Evolutionary conservation across 1,284 basidiomycete species (phyloP).

Genomic region (Lentinula novae-zelandiae): DNA sequence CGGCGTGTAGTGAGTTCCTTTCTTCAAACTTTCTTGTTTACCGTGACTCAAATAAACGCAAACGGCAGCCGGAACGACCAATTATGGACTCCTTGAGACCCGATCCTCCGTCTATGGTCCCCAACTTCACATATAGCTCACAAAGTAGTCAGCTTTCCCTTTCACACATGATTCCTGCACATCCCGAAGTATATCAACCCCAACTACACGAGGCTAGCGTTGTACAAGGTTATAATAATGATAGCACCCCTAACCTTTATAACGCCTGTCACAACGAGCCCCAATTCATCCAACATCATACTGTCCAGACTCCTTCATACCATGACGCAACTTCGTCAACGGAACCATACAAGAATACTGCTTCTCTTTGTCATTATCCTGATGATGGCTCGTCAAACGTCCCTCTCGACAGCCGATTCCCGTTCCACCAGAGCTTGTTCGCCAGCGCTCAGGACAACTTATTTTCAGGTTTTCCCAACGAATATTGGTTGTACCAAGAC

Average conservation of each 20-base stretch:
- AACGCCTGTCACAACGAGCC: background rate
- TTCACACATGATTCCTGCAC: background rate
- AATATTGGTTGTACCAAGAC: background rate
- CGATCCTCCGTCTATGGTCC: background rate
- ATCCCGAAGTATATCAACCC: background rate
- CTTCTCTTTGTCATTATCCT: background rate
- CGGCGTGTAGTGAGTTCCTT: background rate
- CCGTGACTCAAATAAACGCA: background rate
- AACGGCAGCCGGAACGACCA: background rate
- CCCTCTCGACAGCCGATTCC: background rate
- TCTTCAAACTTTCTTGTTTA: background rate
- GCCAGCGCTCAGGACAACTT: background rate
- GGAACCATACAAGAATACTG: background rate
- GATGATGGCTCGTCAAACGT: background rate
- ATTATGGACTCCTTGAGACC: slow-evolving; percentile 1
- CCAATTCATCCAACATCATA: background rate
- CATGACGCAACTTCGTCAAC: background rate
- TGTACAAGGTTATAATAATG: background rate
- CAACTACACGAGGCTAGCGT: background rate
- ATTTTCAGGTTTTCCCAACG: background rate
- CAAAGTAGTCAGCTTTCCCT: background rate
- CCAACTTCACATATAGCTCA: background rate
- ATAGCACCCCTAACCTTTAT: background rate
- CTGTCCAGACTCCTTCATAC: background rate
- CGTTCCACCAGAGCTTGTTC: background rate